Evolutionary conservation across 306 rosid species (phyloP), one percentile per base, ranked within the genome.

Genomic region (Fagus sylvatica): DNA sequence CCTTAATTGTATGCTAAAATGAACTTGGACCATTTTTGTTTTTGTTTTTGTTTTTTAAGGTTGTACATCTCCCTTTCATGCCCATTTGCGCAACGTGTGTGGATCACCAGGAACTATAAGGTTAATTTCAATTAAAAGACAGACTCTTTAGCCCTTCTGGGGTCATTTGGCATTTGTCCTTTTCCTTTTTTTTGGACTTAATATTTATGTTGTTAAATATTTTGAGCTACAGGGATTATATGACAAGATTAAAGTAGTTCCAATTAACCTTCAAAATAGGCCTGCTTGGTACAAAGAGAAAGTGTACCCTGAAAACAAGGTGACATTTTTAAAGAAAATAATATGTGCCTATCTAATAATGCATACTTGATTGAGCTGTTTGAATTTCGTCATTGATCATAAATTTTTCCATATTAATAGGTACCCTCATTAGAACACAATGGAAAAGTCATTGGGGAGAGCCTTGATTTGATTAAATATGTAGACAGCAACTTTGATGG

Each of bases 371-470:
- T 48, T 69, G 30, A 72, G 48, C 43, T 42, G 66, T 33, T 77
- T 72, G 34, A 28, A 15, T 7, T 69, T 33, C 43, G 48, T 71
- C 16, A n/a, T 40, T 76, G 59, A 56, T 69, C 2, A 22, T 76
- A 56, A 39, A 3, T 8, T 40, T 78, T 33, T 65, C 13, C 19
- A 59, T 60, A 33, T 78, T 73, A 37, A 33, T 65, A 93, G 97
- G 98, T 91, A 72, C 97, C 98, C 65, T 54, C 98, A 4, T 80
- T 92, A 88, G 97, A 94, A 90, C 97, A 90, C 87, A 88, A 92
- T 76, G 94, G 93, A 10, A 87, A 92, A 80, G 76, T 94, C 41
- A 66, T 88, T 28, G 98, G 95, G 73, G 98, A 92, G 82, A 92
- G 97, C 81, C 92, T 94, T 82, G 97, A 92, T 81, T 79, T 92